Evolutionary conservation across 345 rosid genomes (phyloP).

Genomic region (Psidium guajava): DNA sequence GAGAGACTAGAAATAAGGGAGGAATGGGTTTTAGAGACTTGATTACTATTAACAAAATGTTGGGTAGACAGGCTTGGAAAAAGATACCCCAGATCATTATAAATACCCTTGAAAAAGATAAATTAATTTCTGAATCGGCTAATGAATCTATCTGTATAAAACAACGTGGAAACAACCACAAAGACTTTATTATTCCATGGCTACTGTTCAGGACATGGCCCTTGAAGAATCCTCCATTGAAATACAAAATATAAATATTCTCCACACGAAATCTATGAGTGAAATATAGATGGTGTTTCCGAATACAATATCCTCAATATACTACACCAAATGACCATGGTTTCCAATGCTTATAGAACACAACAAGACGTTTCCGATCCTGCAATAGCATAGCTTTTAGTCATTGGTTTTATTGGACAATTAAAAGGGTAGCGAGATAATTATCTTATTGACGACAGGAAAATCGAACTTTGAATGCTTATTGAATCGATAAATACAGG

Average conservation of each 20-base stretch:
- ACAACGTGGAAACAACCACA: background rate
- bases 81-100: background rate
- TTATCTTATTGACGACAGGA: too few relatives aligned
- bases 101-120: background rate
- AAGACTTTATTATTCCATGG: background rate
- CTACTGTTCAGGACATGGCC: background rate
- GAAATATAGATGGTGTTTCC: background rate
- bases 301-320: background rate
- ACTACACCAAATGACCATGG: background rate
- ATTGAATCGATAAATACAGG: background rate
- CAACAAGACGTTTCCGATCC: background rate
- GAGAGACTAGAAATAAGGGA: too few relatives aligned
- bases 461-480: background rate
- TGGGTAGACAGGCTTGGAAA: too few relatives aligned
- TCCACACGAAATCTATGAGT: background rate
- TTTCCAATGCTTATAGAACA: background rate
- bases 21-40: too few relatives aligned
- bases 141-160: background rate
- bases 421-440: too few relatives aligned
- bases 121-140: background rate
- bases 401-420: too few relatives aligned
- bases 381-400: too few relatives aligned
- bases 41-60: too few relatives aligned
- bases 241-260: background rate
- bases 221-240: background rate